These are phyloP conservation scores for Medicago lupulina DNA, from an alignment of 306 rosid species.

Conservation along the genomic window DNA sequence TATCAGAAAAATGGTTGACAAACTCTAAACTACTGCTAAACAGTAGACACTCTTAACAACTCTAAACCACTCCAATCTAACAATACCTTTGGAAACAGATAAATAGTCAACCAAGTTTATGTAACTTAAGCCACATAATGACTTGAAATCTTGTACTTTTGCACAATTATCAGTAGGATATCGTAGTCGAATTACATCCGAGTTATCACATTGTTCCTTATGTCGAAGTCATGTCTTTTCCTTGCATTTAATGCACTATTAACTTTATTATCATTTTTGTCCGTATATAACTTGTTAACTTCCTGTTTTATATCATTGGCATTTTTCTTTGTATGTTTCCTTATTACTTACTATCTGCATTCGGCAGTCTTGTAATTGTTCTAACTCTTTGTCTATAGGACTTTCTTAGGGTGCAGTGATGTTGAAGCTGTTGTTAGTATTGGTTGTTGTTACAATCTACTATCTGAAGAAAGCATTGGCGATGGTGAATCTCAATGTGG, in stretches of 20 bases:
- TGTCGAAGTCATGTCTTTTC: constrained; percentile 10
- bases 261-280: constrained; percentile 21
- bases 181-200: not conserved
- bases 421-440: constrained; percentile 86
- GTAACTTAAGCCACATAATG: not conserved
- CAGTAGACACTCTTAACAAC: not conserved
- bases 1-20: not conserved
- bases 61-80: not conserved
- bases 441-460: constrained; percentile 93
- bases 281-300: constrained; percentile 7
- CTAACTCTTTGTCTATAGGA: constrained; percentile 51
- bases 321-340: constrained; percentile 13
- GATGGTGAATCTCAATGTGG: constrained; percentile 62
- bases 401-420: constrained; percentile 78
- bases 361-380: constrained; percentile 38
- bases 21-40: constrained; percentile 8
- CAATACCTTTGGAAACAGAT: not conserved
- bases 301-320: constrained; percentile 11
- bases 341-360: constrained; percentile 14
- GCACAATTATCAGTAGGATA: not conserved
- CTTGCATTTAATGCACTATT: constrained; percentile 9
- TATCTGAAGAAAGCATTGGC: constrained; percentile 67
- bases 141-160: not conserved
- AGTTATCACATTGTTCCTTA: constrained; percentile 10
- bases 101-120: not conserved